Base-by-base conservation (phyloP, 2,329 filamentous ascomycete species). In the Lithohypha guttulata region DNA sequence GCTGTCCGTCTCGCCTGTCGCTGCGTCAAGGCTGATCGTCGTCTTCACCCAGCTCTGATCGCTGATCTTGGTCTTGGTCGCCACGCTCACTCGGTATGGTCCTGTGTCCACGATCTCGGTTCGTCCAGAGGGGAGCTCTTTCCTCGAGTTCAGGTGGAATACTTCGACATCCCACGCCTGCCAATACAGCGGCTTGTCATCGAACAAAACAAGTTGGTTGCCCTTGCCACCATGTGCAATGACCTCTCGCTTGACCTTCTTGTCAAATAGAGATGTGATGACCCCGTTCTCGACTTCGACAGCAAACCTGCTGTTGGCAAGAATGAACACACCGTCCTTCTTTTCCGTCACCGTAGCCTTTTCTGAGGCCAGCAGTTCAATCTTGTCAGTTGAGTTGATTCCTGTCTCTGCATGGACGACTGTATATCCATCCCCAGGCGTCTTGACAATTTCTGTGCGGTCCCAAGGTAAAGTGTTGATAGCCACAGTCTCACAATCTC, bases 111-210 rank as follows among this genome's bases (percentile, higher is more conserved):
- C 65, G 41, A 96, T 79, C 46, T 68, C 71, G 9, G 84, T 85
- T 49, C 77, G 70, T 46, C 74, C 71, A 13, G 78, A 73, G 4
- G 71, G 57, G 10, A 98, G 70, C 57, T 89, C 82, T 56, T 82
- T 75, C 41, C 86, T 78, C 2, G 86, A 91, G 40, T 93, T 78
- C 18, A 96, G 73, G 54, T 98, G 91, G 64, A 81, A 98, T 19
- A 96, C 87, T 61, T 98, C 91, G 4, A 96, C 89, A 59, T 98
- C 89, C 87, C 89, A 94, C 2, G 86, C 87, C 62, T 95, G 84
- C 87, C 86, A 96, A 66, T 93, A 94, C 17, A 95, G 72, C 15
- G 87, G 87, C 63, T 96, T 95, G 63, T 98, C 91, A 55, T 98
- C 91, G 54, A 93, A 96, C 17, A 96, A 77, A 48, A 96, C 87